Evolutionary conservation across 768 basidiomycete genomes (phyloP).

Genomic region (Roridomyces roridus): DNA sequence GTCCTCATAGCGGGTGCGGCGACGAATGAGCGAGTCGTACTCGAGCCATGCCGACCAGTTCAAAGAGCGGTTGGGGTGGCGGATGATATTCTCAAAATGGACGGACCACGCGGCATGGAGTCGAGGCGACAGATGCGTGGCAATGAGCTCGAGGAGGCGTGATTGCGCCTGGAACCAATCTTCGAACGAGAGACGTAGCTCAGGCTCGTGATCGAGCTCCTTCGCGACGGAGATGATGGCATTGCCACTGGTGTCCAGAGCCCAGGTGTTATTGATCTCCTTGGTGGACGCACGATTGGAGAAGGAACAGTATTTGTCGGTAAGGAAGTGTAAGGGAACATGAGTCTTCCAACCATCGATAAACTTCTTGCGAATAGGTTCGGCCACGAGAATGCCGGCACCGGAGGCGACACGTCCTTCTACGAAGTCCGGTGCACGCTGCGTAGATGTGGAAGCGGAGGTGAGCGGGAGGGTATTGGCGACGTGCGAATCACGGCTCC

Average conservation of each 20-base stretch:
- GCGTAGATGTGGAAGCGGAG: no score
- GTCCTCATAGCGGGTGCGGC: not conserved
- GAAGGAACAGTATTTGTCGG: constrained; percentile 18
- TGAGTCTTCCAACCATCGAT: constrained; percentile 23
- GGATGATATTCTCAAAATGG: constrained; percentile 21
- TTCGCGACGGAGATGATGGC: constrained; percentile 13
- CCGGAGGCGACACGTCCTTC: not conserved
- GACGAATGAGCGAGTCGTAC: constrained; percentile 25
- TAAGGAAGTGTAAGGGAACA: constrained; percentile 26
- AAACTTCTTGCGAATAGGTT: constrained; percentile 21
- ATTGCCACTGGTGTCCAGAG: not conserved
- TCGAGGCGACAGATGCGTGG: constrained; percentile 15
- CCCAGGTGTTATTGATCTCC: not conserved
- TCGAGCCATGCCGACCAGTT: constrained; percentile 21
- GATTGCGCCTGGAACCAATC: constrained; percentile 31
- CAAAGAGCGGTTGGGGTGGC: constrained; percentile 1
- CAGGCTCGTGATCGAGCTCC: constrained; percentile 11
- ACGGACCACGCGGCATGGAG: constrained; percentile 7
- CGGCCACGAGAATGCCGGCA: constrained; percentile 3
- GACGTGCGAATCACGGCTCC: no score
- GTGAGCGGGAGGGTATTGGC: no score
- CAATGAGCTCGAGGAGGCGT: constrained; percentile 22
- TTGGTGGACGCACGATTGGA: not conserved
- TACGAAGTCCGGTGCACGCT: no score
- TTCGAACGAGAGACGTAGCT: constrained; percentile 26